Base-by-base conservation (phyloP, 805 yeast species). In the Teunomyces cretensis region DNA sequence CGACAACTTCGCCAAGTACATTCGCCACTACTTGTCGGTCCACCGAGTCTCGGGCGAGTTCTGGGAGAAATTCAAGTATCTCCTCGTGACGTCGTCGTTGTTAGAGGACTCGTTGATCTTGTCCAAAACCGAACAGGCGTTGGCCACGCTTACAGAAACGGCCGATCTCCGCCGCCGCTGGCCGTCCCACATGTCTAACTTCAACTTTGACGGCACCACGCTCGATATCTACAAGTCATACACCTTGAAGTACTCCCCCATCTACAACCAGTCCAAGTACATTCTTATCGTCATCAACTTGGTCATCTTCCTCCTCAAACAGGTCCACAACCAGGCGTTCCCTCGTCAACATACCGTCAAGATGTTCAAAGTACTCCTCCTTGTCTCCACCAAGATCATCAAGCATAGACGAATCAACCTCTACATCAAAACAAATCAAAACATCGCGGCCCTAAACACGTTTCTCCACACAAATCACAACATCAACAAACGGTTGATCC, bases 1-100 rank as follows among this genome's bases (percentile, higher is more conserved):
- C 7, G 63, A 55, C 16, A 51, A 54, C 47, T 53, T 63, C 33
- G 38, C 52, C 11, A 55, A 55, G 39, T 49, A 32, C 50, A 61
- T 60, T 24, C 32, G 41, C 14, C 62, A 62, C 39, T 70, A 71
- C 56, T 53, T 71, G 7, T 43, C 54, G 0, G 42, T 57, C 38
- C 50, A 56, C 26, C 46, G 45, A 9, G 48, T 48, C 26, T 19
- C 31, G 9, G 43, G 44, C 7, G 57, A 58, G 44, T 65, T 70
- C 39, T 62, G 69, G 67, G 77, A 72, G 44, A 62, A 61, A 46
- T 70, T 72, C 61, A 72, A 70, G 53, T 72, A 72, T 51, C 64
- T 58, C 48, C 49, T 72, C 26, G 57, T 72, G 2, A 55, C 68
- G 4, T 68, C 74, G 4, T 66, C 67, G 43, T 54, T 72, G 11